phyloP scores from a whole-genome alignment of 768 basidiomycete species.

The Agaricus blazei region DNA sequence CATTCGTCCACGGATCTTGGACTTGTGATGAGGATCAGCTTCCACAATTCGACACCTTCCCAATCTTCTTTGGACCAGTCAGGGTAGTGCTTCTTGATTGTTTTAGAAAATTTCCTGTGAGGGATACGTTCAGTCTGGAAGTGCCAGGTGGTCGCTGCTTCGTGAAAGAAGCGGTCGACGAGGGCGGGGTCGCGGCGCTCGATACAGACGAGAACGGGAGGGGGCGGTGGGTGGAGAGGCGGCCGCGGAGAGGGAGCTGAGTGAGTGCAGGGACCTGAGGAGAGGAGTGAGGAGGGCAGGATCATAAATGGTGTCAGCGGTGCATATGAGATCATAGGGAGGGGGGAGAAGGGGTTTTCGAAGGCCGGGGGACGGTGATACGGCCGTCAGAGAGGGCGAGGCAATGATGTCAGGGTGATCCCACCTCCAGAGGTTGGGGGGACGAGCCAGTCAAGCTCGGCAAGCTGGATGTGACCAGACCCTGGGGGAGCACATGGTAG shows the following conservation, averaged over 20 bases:
- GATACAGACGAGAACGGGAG: slow-evolving; percentile 58
- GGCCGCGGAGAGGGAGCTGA: slow-evolving; percentile 36
- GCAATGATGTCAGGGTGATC: slow-evolving; percentile 28
- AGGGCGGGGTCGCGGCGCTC: slow-evolving; percentile 74
- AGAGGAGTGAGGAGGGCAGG: slow-evolving; percentile 60
- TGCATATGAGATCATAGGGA: slow-evolving; percentile 72
- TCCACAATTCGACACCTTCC: slow-evolving; percentile 83
- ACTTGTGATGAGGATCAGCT: slow-evolving; percentile 29
- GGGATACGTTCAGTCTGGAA: slow-evolving; percentile 58
- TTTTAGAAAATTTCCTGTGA: slow-evolving; percentile 51
- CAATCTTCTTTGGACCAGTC: slow-evolving; percentile 67
- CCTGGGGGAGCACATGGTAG: slow-evolving; percentile 21
- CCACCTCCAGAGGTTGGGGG: slow-evolving; percentile 56
- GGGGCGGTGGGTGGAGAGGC: slow-evolving; percentile 26
- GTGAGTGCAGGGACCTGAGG: slow-evolving; percentile 56
- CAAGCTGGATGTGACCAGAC: slow-evolving; percentile 49
- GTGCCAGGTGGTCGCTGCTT: slow-evolving; percentile 50
- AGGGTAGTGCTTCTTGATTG: slow-evolving; percentile 51
- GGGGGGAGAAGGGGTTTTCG: slow-evolving; percentile 29
- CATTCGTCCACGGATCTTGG: slow-evolving; percentile 9
- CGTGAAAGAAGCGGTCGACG: slow-evolving; percentile 50
- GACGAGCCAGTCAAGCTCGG: slow-evolving; percentile 69
- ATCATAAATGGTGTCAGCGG: slow-evolving; percentile 80
- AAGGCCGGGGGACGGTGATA: slow-evolving; percentile 9
- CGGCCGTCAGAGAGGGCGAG: slow-evolving; percentile 16